A percentile compares a stretch with the other conserved stretches of the same genome.
Evolutionary conservation across 2,329 filamentous ascomycete species (phyloP).

Genomic region (Ophiostoma sp.): DNA sequence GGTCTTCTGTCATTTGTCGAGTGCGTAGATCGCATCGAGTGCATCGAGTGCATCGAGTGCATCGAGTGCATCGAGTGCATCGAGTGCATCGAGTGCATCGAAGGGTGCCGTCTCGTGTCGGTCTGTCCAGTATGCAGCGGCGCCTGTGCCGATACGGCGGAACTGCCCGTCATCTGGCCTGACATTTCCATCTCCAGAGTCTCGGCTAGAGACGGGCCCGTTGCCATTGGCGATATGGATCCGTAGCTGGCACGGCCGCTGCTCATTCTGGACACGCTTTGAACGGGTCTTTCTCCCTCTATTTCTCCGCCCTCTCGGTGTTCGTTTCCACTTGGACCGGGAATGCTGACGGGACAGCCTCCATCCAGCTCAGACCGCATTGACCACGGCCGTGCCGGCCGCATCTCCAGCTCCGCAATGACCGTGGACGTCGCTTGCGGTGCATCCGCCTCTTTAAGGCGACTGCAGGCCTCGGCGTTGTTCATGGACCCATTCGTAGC

Average conservation of each 20-base stretch:
- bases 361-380: constrained; percentile 29
- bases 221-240: neutral
- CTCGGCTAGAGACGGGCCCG: neutral
- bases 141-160: neutral
- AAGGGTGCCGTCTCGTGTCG: neutral
- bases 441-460: neutral
- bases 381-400: constrained; percentile 27
- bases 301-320: neutral
- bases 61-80: neutral
- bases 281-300: neutral
- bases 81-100: neutral
- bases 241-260: constrained; percentile 1
- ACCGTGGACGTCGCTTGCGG: neutral
- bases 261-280: neutral
- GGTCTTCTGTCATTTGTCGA: neutral
- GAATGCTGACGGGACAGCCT: neutral
- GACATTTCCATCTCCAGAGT: neutral
- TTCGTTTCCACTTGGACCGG: neutral
- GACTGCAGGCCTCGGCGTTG: neutral
- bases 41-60: neutral
- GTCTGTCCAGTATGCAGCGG: neutral
- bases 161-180: neutral
- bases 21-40: neutral
- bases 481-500: constrained; percentile 16
- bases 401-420: constrained; percentile 25